Evolutionary conservation across 2,329 filamentous ascomycete species (phyloP).

Genomic region (Colletotrichum plurivorum): DNA sequence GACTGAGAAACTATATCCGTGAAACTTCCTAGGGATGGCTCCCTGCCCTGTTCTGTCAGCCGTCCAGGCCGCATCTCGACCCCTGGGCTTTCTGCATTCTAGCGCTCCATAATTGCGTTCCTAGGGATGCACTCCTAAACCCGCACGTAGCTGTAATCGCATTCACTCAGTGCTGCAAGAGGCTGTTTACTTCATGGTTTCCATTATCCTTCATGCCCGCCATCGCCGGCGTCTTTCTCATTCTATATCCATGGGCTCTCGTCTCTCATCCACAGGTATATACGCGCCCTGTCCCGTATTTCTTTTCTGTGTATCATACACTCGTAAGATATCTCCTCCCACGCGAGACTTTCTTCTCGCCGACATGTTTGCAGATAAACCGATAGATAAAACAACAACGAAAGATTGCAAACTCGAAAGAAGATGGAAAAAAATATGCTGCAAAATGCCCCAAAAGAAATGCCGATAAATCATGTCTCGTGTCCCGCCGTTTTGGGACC

Average conservation of each 20-base stretch:
- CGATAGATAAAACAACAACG: not conserved
- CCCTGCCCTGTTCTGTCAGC: too few relatives aligned
- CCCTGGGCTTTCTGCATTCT: too few relatives aligned
- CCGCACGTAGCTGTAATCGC: too few relatives aligned
- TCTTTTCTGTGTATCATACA: slow-evolving; percentile 23
- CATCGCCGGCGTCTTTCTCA: slow-evolving; percentile 11
- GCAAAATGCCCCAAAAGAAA: slow-evolving; percentile 25
- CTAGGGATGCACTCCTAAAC: too few relatives aligned
- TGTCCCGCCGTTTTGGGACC: not conserved
- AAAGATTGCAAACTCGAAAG: slow-evolving; percentile 17
- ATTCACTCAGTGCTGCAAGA: not conserved
- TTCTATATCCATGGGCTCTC: slow-evolving; percentile 11
- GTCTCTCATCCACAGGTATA: not conserved
- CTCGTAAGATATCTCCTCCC: slow-evolving; percentile 27
- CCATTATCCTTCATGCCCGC: not conserved
- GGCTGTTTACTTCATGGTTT: not conserved
- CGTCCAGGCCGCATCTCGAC: too few relatives aligned
- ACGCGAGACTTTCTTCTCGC: not conserved
- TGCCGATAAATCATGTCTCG: slow-evolving; percentile 34
- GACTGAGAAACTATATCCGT: too few relatives aligned
- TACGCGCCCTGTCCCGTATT: slow-evolving; percentile 11
- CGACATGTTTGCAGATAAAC: not conserved
- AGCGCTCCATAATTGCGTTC: too few relatives aligned
- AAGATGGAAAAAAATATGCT: slow-evolving; percentile 5
- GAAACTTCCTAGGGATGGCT: too few relatives aligned